These are phyloP conservation scores for Ochetophila trinervis DNA, from an alignment of 306 rosid species.

Conservation along the genomic window DNA sequence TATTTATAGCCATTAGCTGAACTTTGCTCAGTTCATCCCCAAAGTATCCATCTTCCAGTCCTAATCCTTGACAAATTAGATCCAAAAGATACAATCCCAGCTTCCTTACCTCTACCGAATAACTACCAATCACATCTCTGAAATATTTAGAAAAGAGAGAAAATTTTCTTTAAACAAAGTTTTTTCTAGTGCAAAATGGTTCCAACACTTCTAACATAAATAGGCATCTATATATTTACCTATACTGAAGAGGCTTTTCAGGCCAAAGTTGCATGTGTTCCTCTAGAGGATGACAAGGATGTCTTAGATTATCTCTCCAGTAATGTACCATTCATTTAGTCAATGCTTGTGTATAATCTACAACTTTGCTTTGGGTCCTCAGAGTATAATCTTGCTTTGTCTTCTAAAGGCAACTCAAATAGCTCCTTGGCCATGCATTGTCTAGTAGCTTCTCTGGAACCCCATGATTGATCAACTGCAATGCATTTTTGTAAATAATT, in stretches of 20 bases:
- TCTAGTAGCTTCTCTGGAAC: not conserved
- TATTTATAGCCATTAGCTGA: constrained; percentile 2
- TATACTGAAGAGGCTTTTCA: constrained; percentile 5
- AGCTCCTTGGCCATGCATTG: constrained; percentile 12
- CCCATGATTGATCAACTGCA: constrained; percentile 19
- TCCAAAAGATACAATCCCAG: constrained; percentile 23
- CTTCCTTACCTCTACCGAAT: constrained; percentile 21
- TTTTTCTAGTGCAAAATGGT: not conserved
- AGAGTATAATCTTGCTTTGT: constrained; percentile 16
- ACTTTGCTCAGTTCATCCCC: not conserved
- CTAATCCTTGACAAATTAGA: constrained; percentile 28
- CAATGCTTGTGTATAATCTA: constrained; percentile 16
- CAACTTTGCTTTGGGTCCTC: constrained; percentile 17
- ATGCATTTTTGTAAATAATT: not conserved
- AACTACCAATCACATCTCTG: constrained; percentile 15
- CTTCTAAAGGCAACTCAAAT: constrained; percentile 12
- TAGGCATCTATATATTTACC: too few species aligned
- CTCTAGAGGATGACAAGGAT: constrained; percentile 22
- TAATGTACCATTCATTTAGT: constrained; percentile 10
- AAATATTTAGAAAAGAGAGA: too few species aligned
- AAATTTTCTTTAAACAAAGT: too few species aligned
- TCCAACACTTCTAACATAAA: not conserved
- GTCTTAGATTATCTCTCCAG: constrained; percentile 18
- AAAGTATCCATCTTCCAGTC: constrained; percentile 10
- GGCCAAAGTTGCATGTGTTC: constrained; percentile 21